Evolutionary conservation across 192 early-diverging fungal species (phyloP).

Genomic region (Backusella morwellensis): DNA sequence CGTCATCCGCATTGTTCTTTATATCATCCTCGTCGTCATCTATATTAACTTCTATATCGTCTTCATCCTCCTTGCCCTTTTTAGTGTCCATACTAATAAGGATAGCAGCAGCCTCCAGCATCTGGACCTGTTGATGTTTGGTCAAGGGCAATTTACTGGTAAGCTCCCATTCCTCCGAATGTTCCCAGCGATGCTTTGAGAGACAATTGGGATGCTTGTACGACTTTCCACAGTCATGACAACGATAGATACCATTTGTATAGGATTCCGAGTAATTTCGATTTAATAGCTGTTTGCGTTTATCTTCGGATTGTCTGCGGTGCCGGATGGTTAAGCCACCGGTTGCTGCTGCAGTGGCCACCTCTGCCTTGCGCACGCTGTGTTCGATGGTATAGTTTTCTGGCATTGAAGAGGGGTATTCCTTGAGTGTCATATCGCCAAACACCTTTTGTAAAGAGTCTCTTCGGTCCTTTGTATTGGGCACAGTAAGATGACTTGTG

Average conservation of each 20-base stretch:
- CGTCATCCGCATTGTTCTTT: background rate
- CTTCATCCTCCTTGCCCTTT: background rate
- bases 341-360: slow-evolving; percentile 14
- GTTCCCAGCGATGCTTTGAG: slow-evolving; percentile 69
- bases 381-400: slow-evolving; percentile 32
- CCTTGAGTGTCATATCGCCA: slow-evolving; percentile 10
- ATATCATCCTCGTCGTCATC: background rate
- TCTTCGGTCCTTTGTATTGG: slow-evolving; percentile 13
- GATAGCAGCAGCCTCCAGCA: slow-evolving; percentile 65
- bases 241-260: slow-evolving; percentile 24
- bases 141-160: slow-evolving; percentile 54
- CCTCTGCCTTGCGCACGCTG: background rate
- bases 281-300: background rate
- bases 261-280: slow-evolving; percentile 8
- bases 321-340: background rate
- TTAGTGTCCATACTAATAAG: slow-evolving; percentile 48
- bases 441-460: slow-evolving; percentile 18
- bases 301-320: slow-evolving; percentile 6
- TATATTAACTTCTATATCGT: background rate
- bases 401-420: slow-evolving; percentile 19
- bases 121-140: slow-evolving; percentile 67
- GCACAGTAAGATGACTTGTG: background rate
- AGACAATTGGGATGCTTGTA: slow-evolving; percentile 67
- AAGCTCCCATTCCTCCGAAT: slow-evolving; percentile 62
- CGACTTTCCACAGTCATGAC: slow-evolving; percentile 58